These are phyloP conservation scores for Amanita polypyramis DNA, from an alignment of 768 basidiomycete species.

Conservation along the genomic window DNA sequence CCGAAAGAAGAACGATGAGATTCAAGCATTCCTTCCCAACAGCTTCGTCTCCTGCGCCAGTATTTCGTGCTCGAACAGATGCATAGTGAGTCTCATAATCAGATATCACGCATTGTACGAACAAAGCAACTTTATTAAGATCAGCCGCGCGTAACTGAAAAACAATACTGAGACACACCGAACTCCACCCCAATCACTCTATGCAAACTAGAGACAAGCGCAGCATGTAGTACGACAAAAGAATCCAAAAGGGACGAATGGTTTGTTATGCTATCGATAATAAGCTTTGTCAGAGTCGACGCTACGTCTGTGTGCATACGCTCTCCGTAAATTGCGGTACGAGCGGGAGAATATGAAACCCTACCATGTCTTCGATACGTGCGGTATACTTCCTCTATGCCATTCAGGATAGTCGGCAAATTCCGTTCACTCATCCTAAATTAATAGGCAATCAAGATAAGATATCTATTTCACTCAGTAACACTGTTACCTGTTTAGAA, in stretches of 20 bases:
- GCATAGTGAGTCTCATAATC: conserved; percentile 54
- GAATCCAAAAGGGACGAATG: conserved; percentile 80
- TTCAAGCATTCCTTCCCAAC: conserved; percentile 86
- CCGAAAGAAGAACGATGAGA: conserved; percentile 76
- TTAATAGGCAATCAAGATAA: background rate
- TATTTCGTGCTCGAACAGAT: conserved; percentile 16
- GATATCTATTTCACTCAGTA: background rate
- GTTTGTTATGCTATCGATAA: conserved; percentile 70
- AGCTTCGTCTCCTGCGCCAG: conserved; percentile 17
- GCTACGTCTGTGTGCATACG: conserved; percentile 55
- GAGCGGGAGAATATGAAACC: conserved; percentile 8
- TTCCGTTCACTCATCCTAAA: conserved; percentile 85
- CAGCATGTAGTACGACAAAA: conserved; percentile 81
- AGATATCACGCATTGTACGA: conserved; percentile 63
- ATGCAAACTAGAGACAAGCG: conserved; percentile 73
- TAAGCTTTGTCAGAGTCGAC: conserved; percentile 60
- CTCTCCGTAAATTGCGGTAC: background rate
- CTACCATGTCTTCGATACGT: conserved; percentile 70
- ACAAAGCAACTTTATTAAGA: conserved; percentile 57
- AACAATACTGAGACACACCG: conserved; percentile 37
- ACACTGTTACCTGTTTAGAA: conserved; percentile 67
- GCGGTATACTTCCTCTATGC: conserved; percentile 69
- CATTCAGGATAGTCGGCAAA: conserved; percentile 60
- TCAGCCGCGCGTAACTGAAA: background rate
- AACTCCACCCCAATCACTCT: conserved; percentile 81